phyloP scores from a whole-genome alignment of 306 rosid genomes.

The Betula pendula region DNA sequence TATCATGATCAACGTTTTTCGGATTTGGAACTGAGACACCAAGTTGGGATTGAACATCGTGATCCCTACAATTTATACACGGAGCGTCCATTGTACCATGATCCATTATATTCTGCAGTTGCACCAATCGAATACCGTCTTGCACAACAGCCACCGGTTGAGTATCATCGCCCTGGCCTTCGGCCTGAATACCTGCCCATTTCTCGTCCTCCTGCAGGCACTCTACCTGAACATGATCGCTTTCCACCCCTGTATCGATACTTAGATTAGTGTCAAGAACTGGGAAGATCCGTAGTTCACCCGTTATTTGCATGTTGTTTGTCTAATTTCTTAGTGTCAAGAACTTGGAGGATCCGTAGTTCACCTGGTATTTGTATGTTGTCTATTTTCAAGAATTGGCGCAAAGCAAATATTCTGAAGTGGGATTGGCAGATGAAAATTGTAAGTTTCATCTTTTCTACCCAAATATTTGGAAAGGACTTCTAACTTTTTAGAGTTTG shows the following conservation, averaged over 20 bases:
- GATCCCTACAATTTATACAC: not conserved
- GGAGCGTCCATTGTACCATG: not conserved
- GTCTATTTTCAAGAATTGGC: not conserved
- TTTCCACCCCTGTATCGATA: slow-evolving; percentile 1
- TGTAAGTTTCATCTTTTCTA: not conserved
- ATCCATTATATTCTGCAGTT: not conserved
- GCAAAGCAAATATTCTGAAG: not conserved
- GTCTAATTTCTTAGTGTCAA: not conserved
- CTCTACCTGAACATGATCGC: not conserved
- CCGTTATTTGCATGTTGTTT: not conserved
- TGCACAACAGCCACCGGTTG: not conserved
- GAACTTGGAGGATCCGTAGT: not conserved
- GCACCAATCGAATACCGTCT: not conserved
- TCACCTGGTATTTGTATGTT: not conserved
- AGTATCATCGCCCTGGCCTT: not conserved
- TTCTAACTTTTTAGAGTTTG: not conserved
- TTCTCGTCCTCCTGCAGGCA: not conserved
- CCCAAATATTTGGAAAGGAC: not conserved
- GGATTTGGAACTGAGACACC: slow-evolving; percentile 7
- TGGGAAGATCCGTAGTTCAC: not conserved
- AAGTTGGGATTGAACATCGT: not conserved
- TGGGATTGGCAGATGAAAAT: not conserved
- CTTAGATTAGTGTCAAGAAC: not conserved
- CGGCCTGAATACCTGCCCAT: not conserved
- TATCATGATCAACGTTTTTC: not conserved